Evolutionary conservation across 2,329 filamentous ascomycete species (phyloP), one percentile per base, ranked within the genome.

Genomic region (Onygenales sp.): DNA sequence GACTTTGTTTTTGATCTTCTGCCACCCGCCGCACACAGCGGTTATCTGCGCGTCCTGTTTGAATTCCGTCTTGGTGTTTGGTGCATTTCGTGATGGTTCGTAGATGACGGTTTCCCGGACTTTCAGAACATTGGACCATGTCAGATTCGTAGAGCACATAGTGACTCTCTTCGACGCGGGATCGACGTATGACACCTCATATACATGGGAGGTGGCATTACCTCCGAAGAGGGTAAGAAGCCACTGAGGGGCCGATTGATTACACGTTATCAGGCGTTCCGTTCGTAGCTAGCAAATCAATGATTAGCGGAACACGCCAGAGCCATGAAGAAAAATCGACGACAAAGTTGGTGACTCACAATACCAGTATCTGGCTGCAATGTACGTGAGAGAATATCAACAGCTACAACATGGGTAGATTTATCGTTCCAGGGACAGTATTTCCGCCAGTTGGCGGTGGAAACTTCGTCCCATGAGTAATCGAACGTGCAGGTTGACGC

Each of bases 371-470:
- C 62, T 6, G 80, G 70, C 64, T 87, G 83, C 40, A 88, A 75
- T 8, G 70, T 70, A 58, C 93, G 87, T 51, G 84, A 86, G 63
- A 98, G 74, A 11, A 92, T 97, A 75, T 98, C 93, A 65, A 97
- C 93, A 61, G 89, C 91, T 60, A 94, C 84, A 61, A 98, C 93
- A 72, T 98, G 93, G 42, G 90, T 88, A n/a, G 88, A 91, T 75
- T 95, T 93, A 71, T 96, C 87, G 77, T 98, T 98, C 92, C 93
- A 97, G 17, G 92, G 92, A 65, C 89, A 94, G 75, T 98, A 98
- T 73, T 98, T 98, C 63, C 85, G 86, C 93, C 93, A 98, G 80
- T 98, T 98, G 68, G 88, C 90, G 11, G 89, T 90, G 31, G 90
- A 95, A 37, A 98, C 93, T 72, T 97, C 92, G 66, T 95, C 89